phyloP scores from a whole-genome alignment of 176 grass and related monocot species.

The Juncus effusus region DNA sequence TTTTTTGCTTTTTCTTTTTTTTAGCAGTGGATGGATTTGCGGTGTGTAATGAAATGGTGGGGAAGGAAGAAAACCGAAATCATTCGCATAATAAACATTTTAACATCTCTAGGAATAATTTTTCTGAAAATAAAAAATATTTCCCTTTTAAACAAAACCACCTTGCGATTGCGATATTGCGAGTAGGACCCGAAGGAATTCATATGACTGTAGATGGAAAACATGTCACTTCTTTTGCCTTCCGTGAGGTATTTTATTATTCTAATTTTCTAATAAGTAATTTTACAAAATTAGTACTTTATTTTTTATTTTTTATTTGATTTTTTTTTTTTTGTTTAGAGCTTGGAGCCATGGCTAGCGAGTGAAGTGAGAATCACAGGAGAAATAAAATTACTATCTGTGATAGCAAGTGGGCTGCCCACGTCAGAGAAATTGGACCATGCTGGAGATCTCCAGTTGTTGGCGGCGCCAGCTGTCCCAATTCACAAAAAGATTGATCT shows the following conservation, averaged over 20 bases:
- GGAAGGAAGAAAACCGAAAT: slow-evolving; percentile 42
- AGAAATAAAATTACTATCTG: slow-evolving; percentile 89
- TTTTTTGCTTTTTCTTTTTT: slow-evolving; percentile 4
- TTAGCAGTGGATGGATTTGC: slow-evolving; percentile 85
- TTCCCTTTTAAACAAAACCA: slow-evolving; percentile 91
- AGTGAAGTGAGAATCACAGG: slow-evolving; percentile 87
- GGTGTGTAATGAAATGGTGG: slow-evolving; percentile 75
- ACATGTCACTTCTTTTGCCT: slow-evolving; percentile 89
- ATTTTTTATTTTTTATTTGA: slow-evolving; percentile 23
- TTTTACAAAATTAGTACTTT: slow-evolving; percentile 12
- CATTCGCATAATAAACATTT: slow-evolving; percentile 34
- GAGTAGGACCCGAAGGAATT: slow-evolving; percentile 64
- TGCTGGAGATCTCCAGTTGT: slow-evolving; percentile 64
- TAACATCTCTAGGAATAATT: slow-evolving; percentile 49
- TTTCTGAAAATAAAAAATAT: slow-evolving; percentile 45
- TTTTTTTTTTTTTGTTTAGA: slow-evolving; percentile 37
- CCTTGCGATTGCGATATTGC: slow-evolving; percentile 89
- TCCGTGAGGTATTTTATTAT: slow-evolving; percentile 54
- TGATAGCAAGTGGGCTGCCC: slow-evolving; percentile 94
- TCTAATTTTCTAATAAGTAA: not conserved
- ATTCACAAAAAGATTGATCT: slow-evolving; percentile 58
- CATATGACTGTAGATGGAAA: slow-evolving; percentile 99
- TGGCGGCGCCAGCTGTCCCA: slow-evolving; percentile 67
- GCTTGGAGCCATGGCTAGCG: slow-evolving; percentile 87
- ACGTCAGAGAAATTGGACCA: slow-evolving; percentile 90